These are phyloP conservation scores for Hymenoscyphus linearis DNA, from an alignment of 2,329 filamentous ascomycete genomes.

Conservation along the genomic window DNA sequence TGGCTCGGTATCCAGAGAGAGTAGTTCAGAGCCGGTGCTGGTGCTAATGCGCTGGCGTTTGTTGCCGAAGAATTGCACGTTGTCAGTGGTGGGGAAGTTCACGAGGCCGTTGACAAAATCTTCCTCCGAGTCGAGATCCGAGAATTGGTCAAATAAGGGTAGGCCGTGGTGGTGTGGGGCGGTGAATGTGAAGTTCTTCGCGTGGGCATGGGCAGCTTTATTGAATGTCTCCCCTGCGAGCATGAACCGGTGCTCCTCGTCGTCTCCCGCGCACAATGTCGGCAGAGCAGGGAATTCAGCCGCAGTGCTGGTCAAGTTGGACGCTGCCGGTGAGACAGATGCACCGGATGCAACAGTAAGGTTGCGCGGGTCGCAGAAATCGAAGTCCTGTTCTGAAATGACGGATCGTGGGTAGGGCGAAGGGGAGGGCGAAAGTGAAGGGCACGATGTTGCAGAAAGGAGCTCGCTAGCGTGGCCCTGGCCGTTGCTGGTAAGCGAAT, in stretches of 20 bases:
- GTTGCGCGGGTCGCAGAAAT: conserved; percentile 89
- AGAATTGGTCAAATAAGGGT: conserved; percentile 76
- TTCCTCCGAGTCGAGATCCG: conserved; percentile 87
- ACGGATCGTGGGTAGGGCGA: conserved; percentile 69
- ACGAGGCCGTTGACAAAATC: conserved; percentile 73
- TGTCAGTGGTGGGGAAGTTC: conserved; percentile 56
- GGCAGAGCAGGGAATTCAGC: conserved; percentile 62
- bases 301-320: conserved; percentile 38
- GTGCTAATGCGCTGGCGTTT: conserved; percentile 59
- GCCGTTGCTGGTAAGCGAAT: conserved; percentile 47
- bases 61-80: conserved; percentile 53
- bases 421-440: conserved; percentile 82
- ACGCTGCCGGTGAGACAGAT: conserved; percentile 31
- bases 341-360: conserved; percentile 63
- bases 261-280: conserved; percentile 55
- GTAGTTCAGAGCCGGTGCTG: conserved; percentile 61
- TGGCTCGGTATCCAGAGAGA: conserved; percentile 68
- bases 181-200: conserved; percentile 49
- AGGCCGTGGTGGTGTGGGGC: conserved; percentile 51
- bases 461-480: conserved; percentile 59
- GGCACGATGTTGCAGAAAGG: conserved; percentile 67
- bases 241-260: conserved; percentile 49
- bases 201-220: conserved; percentile 41
- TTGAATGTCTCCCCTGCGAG: conserved; percentile 46
- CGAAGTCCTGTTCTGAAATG: conserved; percentile 62